Conservation (phyloP, 139 green algal genomes). For the Edaphochlamys debaryana region DNA sequence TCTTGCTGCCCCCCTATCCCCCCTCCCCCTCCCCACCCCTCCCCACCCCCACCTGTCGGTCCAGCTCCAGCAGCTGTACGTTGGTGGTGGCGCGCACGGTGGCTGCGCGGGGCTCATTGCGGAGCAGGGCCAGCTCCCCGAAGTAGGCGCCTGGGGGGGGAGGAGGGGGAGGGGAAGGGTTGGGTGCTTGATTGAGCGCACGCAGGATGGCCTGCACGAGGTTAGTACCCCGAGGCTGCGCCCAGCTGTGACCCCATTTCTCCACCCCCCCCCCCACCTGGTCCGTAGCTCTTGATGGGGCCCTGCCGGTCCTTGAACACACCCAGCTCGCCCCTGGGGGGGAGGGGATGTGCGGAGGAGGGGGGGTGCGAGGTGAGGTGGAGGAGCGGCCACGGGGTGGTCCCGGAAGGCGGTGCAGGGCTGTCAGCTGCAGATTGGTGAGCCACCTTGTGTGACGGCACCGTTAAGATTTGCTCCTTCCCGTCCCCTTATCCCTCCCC, state of each 20-base stretch:
- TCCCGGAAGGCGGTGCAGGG: too few species aligned
- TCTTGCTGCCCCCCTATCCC: not conserved
- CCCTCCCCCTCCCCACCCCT: not conserved
- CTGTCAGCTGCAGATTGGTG: too few species aligned
- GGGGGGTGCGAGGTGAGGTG: too few species aligned
- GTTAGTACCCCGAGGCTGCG: too few species aligned
- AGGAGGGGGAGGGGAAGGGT: not conserved
- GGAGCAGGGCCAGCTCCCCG: constrained; percentile 91
- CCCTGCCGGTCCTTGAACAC: constrained; percentile 62
- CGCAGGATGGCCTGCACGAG: constrained; percentile 30
- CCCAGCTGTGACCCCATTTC: too few species aligned
- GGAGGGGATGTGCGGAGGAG: too few species aligned
- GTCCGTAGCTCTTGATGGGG: constrained; percentile 52
- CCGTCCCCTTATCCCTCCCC: too few species aligned
- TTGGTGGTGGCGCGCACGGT: constrained; percentile 69
- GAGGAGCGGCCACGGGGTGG: too few species aligned
- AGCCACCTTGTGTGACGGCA: too few species aligned
- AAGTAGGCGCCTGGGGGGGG: constrained; percentile 74
- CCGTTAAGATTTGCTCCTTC: too few species aligned
- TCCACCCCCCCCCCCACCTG: not conserved
- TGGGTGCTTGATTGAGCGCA: not conserved
- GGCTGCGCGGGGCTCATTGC: constrained; percentile 78
- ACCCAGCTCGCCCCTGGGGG: constrained; percentile 74
- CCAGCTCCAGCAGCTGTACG: constrained; percentile 73
- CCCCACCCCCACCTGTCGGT: constrained; percentile 38